Conservation (phyloP, 2,329 filamentous ascomycete species). For the Ploettnerulaceae sp. region DNA sequence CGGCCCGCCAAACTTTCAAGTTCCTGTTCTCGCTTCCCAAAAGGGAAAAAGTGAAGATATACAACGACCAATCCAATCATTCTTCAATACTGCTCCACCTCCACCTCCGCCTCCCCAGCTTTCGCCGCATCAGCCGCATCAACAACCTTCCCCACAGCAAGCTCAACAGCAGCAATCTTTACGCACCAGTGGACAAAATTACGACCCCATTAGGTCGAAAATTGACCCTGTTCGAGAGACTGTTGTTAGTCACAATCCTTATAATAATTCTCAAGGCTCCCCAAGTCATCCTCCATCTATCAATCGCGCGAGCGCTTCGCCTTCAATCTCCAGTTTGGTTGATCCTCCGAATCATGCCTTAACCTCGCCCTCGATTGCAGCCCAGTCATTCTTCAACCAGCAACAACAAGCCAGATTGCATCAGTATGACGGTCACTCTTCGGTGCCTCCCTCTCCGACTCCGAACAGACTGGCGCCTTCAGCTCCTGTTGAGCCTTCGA, state of each 20-base stretch:
- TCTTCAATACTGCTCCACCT: conserved; percentile 26
- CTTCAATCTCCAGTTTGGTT: conserved; percentile 86
- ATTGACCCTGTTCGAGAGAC: conserved; percentile 62
- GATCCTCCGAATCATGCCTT: conserved; percentile 53
- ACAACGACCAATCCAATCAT: conserved; percentile 29
- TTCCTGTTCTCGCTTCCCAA: conserved; percentile 26
- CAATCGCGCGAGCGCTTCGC: conserved; percentile 79
- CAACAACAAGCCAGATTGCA: conserved; percentile 27
- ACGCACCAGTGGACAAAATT: conserved; percentile 72
- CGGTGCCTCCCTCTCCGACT: conserved; percentile 32
- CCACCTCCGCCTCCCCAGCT: conserved; percentile 7
- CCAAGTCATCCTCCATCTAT: conserved; percentile 41
- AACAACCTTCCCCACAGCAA: conserved; percentile 6
- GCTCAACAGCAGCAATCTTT: conserved; percentile 39
- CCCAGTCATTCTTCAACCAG: conserved; percentile 35
- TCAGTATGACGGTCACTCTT: conserved; percentile 22
- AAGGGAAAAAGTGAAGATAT: conserved; percentile 39
- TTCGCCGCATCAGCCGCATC: not conserved
- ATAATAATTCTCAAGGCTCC: conserved; percentile 43
- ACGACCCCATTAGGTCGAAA: conserved; percentile 81
- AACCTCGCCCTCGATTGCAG: conserved; percentile 31
- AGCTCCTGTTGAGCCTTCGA: conserved; percentile 12
- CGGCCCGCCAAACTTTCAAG: conserved; percentile 12
- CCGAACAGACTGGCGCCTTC: conserved; percentile 27
- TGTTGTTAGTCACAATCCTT: conserved; percentile 41